Conservation (phyloP, 1,284 basidiomycete species). For the Polyporus tsugae region DNA sequence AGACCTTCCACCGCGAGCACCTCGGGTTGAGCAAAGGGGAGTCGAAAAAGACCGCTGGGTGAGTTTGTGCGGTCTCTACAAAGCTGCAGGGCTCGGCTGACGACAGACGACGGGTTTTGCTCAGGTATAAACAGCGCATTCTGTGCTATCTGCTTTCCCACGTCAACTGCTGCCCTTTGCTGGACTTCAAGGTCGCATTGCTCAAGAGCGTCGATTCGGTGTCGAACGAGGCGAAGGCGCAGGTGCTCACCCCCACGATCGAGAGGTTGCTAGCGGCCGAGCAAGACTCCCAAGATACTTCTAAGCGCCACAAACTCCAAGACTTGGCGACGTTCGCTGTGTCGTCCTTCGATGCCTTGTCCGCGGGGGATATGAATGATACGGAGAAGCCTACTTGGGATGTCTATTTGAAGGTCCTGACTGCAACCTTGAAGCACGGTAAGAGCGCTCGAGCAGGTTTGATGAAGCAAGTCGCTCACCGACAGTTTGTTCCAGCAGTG, state of each 20-base stretch:
- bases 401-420: conserved; percentile 54
- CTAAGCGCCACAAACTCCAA: conserved; percentile 18
- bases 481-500: conserved; percentile 36
- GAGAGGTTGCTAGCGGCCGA: conserved; percentile 50
- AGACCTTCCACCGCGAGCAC: conserved; percentile 68
- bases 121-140: conserved; percentile 78
- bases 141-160: conserved; percentile 89
- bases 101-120: conserved; percentile 7
- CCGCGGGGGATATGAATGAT: conserved; percentile 56
- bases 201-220: conserved; percentile 68
- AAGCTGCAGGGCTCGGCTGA: conserved; percentile 19
- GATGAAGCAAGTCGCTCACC: not conserved
- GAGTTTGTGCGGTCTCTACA: conserved; percentile 36
- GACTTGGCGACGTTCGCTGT: conserved; percentile 60
- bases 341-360: conserved; percentile 62
- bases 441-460: conserved; percentile 19
- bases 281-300: conserved; percentile 7
- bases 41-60: conserved; percentile 73
- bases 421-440: conserved; percentile 57
- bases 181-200: conserved; percentile 61
- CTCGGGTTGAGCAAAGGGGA: conserved; percentile 58
- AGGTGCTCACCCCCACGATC: conserved; percentile 71
- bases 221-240: conserved; percentile 70
- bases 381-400: conserved; percentile 55
- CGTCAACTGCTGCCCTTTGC: conserved; percentile 65